Conservation (phyloP, 2,329 filamentous ascomycete genomes). For the Colletotrichum endophyticum region DNA sequence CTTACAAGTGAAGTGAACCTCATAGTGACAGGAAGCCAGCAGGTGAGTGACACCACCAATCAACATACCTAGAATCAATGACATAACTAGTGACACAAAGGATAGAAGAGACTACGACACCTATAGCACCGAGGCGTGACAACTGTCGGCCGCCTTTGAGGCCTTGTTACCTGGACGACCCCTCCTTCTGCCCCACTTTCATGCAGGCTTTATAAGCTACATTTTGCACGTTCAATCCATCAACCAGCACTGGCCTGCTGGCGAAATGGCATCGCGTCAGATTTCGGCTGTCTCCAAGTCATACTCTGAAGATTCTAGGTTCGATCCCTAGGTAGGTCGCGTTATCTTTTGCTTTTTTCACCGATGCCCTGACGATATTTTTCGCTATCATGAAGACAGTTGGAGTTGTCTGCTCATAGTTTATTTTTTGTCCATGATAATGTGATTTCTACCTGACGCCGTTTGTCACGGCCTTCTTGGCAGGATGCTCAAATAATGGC, state of each 20-base stretch:
- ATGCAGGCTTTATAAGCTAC: background rate
- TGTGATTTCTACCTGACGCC: background rate
- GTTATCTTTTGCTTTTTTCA: background rate
- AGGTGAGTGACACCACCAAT: background rate
- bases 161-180: background rate
- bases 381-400: too few species aligned
- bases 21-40: background rate
- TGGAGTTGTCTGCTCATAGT: accelerated
- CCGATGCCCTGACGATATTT: accelerated
- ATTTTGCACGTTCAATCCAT: accelerated
- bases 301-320: constrained; percentile 20
- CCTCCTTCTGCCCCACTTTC: background rate
- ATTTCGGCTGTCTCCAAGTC: constrained; percentile 12
- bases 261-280: constrained; percentile 22
- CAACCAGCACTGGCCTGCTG: constrained; percentile 5
- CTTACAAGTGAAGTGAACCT: background rate
- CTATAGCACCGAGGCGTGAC: background rate
- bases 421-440: background rate
- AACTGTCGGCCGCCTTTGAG: background rate
- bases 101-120: background rate
- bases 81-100: background rate
- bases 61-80: background rate
- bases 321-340: constrained; percentile 19
- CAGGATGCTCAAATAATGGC: background rate
- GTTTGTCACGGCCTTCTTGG: background rate